Evolutionary conservation across 2,329 filamentous ascomycete genomes (phyloP).

Genomic region (Xylaria sp.): DNA sequence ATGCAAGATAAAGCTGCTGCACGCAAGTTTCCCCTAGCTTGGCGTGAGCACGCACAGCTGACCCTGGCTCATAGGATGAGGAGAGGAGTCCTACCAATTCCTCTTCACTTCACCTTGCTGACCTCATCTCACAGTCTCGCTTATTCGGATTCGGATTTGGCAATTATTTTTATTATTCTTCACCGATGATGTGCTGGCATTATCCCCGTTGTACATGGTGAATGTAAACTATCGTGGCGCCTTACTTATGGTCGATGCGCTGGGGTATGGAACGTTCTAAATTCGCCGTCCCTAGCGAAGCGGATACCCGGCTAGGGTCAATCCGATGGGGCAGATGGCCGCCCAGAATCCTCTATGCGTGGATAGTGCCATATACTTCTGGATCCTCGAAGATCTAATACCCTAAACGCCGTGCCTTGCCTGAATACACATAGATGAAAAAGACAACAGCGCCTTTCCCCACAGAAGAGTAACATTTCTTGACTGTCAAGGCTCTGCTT

Average conservation of each 20-base stretch:
- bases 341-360: conserved; percentile 15
- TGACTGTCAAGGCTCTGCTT: conserved; percentile 16
- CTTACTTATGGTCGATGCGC: conserved; percentile 23
- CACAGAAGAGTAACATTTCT: conserved; percentile 1
- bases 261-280: conserved; percentile 24
- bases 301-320: conserved; percentile 28
- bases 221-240: conserved; percentile 23
- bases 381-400: conserved; percentile 20
- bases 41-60: conserved; percentile 22
- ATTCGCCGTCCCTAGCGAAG: conserved; percentile 27
- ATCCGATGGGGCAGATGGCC: conserved; percentile 22
- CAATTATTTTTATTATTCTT: conserved; percentile 20
- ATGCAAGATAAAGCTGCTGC: conserved; percentile 36
- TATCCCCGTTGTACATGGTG: conserved; percentile 22
- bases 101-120: conserved; percentile 23
- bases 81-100: not conserved
- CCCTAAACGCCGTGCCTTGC: conserved; percentile 29
- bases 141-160: conserved; percentile 3
- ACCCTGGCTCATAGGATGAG: conserved; percentile 20
- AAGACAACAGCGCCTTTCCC: conserved; percentile 5
- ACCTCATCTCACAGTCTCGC: conserved; percentile 26
- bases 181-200: conserved; percentile 14
- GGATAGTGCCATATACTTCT: conserved; percentile 19
- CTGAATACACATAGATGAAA: conserved; percentile 18
- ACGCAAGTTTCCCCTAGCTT: conserved; percentile 26